Percentiles rank a stretch among this genome's conserved stretches.
phyloP scores from a whole-genome alignment of 1,139 yeast genomes.

The Pneumocystis murina region DNA sequence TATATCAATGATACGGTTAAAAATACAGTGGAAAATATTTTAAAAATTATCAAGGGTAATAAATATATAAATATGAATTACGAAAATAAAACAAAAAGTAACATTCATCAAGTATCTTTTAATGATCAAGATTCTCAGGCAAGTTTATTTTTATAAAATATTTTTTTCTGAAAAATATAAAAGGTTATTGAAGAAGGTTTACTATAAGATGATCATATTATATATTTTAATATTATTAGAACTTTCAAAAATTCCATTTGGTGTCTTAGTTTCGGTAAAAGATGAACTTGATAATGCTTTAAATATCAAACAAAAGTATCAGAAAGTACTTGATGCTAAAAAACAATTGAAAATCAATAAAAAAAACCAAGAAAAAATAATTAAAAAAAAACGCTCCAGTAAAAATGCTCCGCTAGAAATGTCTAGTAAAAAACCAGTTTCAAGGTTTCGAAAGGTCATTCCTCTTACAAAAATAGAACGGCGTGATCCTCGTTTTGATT shows the following conservation, averaged over 20 bases:
- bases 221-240: background rate
- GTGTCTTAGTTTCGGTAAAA: background rate
- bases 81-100: too few species aligned
- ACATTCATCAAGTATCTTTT: too few species aligned
- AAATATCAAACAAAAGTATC: background rate
- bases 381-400: conserved; percentile 2
- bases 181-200: background rate
- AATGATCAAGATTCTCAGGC: too few species aligned
- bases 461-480: conserved; percentile 15
- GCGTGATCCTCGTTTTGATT: conserved; percentile 75
- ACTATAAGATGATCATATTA: background rate
- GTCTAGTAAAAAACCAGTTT: conserved; percentile 16
- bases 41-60: background rate
- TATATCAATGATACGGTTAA: too few species aligned
- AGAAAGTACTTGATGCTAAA: background rate
- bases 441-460: conserved; percentile 15
- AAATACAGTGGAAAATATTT: background rate
- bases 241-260: background rate
- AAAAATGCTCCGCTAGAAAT: conserved; percentile 18
- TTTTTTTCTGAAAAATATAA: background rate
- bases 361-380: background rate
- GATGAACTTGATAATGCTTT: background rate
- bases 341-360: background rate
- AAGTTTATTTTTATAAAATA: background rate
- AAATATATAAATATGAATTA: too few species aligned